Conservation (phyloP, 371 early-diverging fungal species). For the Mortierella sp. region DNA sequence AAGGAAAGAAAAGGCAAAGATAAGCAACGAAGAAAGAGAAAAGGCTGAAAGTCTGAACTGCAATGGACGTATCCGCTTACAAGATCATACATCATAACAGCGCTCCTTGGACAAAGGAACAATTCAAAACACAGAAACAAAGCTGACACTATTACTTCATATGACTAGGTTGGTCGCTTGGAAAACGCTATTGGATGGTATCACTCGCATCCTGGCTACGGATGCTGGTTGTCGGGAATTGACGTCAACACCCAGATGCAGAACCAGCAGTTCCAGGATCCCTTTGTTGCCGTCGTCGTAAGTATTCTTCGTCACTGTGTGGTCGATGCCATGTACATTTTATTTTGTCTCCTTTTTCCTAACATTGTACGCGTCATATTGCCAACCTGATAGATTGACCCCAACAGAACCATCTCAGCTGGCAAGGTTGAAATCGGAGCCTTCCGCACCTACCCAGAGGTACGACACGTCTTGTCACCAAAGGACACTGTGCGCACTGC, state of each 20-base stretch:
- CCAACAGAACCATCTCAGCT: slow-evolving; percentile 95
- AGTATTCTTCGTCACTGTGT: slow-evolving; percentile 21
- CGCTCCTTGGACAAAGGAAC: too few species aligned
- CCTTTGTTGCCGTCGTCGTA: slow-evolving; percentile 96
- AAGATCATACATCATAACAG: too few species aligned
- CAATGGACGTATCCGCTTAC: too few species aligned
- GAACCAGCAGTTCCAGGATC: slow-evolving; percentile 96
- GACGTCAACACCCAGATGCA: slow-evolving; percentile 96
- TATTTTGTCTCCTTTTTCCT: neutral
- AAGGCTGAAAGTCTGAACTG: too few species aligned
- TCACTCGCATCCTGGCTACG: slow-evolving; percentile 98
- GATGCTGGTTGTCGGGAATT: slow-evolving; percentile 99
- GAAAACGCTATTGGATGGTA: slow-evolving; percentile 99
- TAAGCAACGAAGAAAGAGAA: too few species aligned
- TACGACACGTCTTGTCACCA: slow-evolving; percentile 30
- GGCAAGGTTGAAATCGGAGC: slow-evolving; percentile 98
- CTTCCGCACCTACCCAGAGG: slow-evolving; percentile 95
- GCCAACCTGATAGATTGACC: slow-evolving; percentile 83
- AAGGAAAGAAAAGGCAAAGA: too few species aligned
- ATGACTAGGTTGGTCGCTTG: slow-evolving; percentile 83
- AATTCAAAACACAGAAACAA: neutral
- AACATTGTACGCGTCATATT: neutral
- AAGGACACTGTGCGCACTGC: neutral
- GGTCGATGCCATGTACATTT: too few species aligned
- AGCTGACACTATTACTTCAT: neutral